These are phyloP conservation scores for Thozetella sp. DNA, from an alignment of 495 filamentous ascomycete genomes.

Conservation along the genomic window DNA sequence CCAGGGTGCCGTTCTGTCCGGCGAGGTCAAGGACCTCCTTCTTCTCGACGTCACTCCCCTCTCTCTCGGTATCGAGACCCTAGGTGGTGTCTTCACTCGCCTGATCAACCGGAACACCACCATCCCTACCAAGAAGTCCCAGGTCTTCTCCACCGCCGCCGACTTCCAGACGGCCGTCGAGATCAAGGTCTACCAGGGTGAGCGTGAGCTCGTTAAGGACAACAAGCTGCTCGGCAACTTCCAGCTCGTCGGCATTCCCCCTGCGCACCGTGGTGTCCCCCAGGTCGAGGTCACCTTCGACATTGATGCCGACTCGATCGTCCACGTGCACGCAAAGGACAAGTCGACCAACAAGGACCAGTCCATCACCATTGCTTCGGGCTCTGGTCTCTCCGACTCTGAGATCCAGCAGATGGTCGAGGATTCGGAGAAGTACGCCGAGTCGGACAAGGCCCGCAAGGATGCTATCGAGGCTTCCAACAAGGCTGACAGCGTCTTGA, in stretches of 20 bases:
- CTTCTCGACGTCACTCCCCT: slow-evolving; percentile 97
- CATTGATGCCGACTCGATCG: slow-evolving; percentile 98
- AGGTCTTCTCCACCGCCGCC: slow-evolving; percentile 96
- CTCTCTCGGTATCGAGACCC: slow-evolving; percentile 99
- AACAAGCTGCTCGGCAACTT: slow-evolving; percentile 99
- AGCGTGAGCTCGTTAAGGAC: slow-evolving; percentile 98
- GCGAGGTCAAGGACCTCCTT: slow-evolving; percentile 95
- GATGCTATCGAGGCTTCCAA: slow-evolving; percentile 91
- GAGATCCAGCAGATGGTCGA: slow-evolving; percentile 98
- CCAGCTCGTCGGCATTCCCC: slow-evolving; percentile 98
- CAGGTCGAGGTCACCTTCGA: slow-evolving; percentile 99
- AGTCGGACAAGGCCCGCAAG: slow-evolving; percentile 96
- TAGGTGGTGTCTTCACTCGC: slow-evolving; percentile 98
- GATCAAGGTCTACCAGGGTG: slow-evolving; percentile 99
- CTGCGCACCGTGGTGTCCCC: slow-evolving; percentile 95
- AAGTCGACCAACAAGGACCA: slow-evolving; percentile 99
- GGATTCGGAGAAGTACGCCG: slow-evolving; percentile 95
- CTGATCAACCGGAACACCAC: slow-evolving; percentile 99
- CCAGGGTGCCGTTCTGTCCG: slow-evolving; percentile 94
- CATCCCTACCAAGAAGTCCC: slow-evolving; percentile 99
- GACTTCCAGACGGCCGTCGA: slow-evolving; percentile 99
- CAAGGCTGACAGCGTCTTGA: slow-evolving; percentile 92
- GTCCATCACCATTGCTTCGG: slow-evolving; percentile 98
- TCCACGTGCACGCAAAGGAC: slow-evolving; percentile 98
- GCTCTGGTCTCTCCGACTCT: slow-evolving; percentile 91